Base-by-base conservation (phyloP, 257 asterid species). In the Fraxinus cuspidata region DNA sequence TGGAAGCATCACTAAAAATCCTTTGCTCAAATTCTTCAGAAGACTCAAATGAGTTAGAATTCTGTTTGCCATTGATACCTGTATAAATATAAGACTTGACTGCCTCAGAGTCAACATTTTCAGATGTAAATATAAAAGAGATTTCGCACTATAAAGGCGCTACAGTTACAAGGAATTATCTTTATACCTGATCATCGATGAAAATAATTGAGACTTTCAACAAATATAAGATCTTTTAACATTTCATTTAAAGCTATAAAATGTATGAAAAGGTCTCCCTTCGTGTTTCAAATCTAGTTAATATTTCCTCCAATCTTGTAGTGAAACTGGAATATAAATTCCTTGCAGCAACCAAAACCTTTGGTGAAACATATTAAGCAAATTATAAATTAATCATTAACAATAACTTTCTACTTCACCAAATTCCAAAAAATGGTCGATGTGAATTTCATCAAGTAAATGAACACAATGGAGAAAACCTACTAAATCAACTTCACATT, bases 21-120 rank as follows among this genome's bases (percentile, higher is more conserved):
- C 87, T 86, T 56, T 79, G 85, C 83, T 76, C 89, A 79, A 80
- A 87, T 53, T 87, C 89, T 76, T 86, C 92, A 76, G 75, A n/a
- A 5, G 89, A 81, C 79, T 80, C 93, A 8, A 71, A 56, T 3
- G 87, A 42, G 79, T 85, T 78, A 3, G 60, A 28, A 0, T 76
- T 84, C 64, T 70, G 70, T 73, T 73, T 76, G 47, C 78, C 84
- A 75, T 78, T 75, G 53, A 70, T 19, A 58, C 71, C 95, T 90
- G 90, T 3, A 42, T 42, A 64, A 67, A 29, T 13, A 3, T 76
- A 65, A 79, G 71, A 77, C 69, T 15, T 21, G 27, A 13, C 58
- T 25, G 7, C 60, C n/a, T 23, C 19, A 19, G 29, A 67, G 37
- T 32, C 12, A 18, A 80, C 67, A 63, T 32, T 4, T 44, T 63